Base-by-base conservation (phyloP, 2,329 filamentous ascomycete genomes). In the Colletotrichum spaethianum region DNA sequence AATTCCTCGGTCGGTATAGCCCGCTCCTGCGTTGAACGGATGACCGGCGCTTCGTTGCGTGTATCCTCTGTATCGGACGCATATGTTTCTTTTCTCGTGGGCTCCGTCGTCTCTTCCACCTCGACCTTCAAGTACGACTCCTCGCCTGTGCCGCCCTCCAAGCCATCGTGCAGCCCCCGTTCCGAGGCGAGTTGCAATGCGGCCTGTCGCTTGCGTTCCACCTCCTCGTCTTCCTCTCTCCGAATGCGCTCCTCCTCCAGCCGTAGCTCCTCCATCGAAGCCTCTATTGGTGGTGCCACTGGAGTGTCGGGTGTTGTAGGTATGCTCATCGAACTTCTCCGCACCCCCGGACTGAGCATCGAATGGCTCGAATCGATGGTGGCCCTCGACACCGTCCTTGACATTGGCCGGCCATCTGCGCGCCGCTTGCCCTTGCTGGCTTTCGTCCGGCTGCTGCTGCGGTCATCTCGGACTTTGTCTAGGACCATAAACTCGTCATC, bases 401-500 rank as follows among this genome's bases (percentile, higher is more conserved):
- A 86, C 40, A 84, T 77, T 59, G 74, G 23, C 68, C 76, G 67
- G 73, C 82, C 76, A 63, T 76, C 77, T 12, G 81, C 84, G 36
- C 84, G 86, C 53, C 85, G 82, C 77, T 91, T 91, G 0, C 89
- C 89, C 74, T 91, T 91, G 75, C 87, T 91, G 73, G 87, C 89
- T 56, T 88, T 90, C n/a, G 78, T 79, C 61, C 73, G 79, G 38
- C 79, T 80, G 77, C 93, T 95, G 75, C 92, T 92, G 56, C 89
- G 88, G 77, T 94, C 93, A 68, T 96, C 94, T n/a, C 88, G 89
- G 75, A 93, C 90, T 63, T 93, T 90, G 72, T 95, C 92, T 73
- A 98, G 86, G 80, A 97, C 92, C 3, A 95, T 94, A 76, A 98
- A 97, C 78, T 98, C 95, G 79, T 98, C 96, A 77, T 96, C 94